A percentile compares a stretch with the other conserved stretches of the same genome.
phyloP scores from a whole-genome alignment of 805 yeast species.

The Metschnikowia peoriensis region DNA sequence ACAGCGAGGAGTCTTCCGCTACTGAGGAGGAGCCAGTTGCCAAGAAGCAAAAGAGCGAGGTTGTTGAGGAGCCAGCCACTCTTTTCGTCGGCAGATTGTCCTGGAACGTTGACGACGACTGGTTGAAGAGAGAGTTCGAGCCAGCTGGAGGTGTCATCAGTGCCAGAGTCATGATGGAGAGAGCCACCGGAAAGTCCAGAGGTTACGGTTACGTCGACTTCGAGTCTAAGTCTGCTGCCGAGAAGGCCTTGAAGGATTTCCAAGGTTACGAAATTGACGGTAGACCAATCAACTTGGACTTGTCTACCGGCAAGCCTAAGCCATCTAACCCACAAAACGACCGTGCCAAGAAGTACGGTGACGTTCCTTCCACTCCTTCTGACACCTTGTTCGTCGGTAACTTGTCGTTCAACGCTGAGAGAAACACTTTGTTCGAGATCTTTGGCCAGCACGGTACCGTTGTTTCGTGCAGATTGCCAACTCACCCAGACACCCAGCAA shows the following conservation, averaged over 20 bases:
- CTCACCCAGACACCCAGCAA: constrained; percentile 98
- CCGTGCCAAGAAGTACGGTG: constrained; percentile 90
- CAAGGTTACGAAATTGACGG: constrained; percentile 97
- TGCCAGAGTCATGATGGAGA: constrained; percentile 94
- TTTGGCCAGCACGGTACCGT: constrained; percentile 82
- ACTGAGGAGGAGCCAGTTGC: constrained; percentile 29
- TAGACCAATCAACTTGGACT: constrained; percentile 90
- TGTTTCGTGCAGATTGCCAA: constrained; percentile 90
- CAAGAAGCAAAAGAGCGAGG: constrained; percentile 54
- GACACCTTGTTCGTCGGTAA: constrained; percentile 96
- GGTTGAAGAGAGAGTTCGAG: constrained; percentile 87
- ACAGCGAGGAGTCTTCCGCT: constrained; percentile 24
- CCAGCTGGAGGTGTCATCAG: constrained; percentile 73
- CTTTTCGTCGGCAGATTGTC: constrained; percentile 96
- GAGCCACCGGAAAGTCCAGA: constrained; percentile 88
- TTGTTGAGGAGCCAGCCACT: constrained; percentile 68
- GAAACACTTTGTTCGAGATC: constrained; percentile 69
- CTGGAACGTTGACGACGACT: constrained; percentile 94
- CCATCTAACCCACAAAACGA: constrained; percentile 52
- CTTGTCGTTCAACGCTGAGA: constrained; percentile 85
- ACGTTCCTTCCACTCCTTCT: constrained; percentile 85
- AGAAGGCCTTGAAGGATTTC: constrained; percentile 77
- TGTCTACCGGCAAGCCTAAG: constrained; percentile 82
- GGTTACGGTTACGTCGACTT: constrained; percentile 99
- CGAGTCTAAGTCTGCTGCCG: constrained; percentile 71